Conservation (phyloP, 192 early-diverging fungal genomes). For the Backusella sp. region DNA sequence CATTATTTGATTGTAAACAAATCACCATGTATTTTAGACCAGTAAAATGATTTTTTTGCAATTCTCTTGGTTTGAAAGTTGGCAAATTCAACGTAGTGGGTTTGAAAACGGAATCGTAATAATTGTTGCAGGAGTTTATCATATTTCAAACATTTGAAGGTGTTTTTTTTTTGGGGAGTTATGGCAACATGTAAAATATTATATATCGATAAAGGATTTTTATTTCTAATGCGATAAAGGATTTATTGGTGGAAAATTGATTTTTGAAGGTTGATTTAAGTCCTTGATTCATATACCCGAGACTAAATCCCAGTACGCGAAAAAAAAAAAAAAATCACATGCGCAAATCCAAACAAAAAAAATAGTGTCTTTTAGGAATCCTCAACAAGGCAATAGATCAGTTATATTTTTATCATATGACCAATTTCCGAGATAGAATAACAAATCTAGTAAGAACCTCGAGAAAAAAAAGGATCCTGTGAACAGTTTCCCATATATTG, state of each 20-base stretch:
- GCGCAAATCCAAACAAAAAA: too few species aligned
- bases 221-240: too few species aligned
- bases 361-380: neutral
- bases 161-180: neutral
- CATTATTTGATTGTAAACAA: neutral
- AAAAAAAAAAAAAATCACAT: too few species aligned
- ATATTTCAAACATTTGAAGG: neutral
- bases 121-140: neutral
- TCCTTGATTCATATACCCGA: too few species aligned
- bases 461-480: neutral
- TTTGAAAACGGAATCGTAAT: neutral
- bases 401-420: neutral
- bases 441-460: neutral
- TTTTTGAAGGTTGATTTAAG: too few species aligned
- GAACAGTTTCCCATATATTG: neutral
- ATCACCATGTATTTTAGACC: neutral
- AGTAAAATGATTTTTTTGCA: neutral
- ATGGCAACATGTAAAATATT: too few species aligned
- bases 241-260: too few species aligned
- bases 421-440: neutral
- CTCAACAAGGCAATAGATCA: constrained; percentile 2
- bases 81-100: neutral
- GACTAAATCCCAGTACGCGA: too few species aligned
- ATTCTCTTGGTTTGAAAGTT: neutral
- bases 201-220: too few species aligned